These are phyloP conservation scores for Neoboletus brunneissimus DNA, from an alignment of 768 basidiomycete genomes.

Conservation along the genomic window DNA sequence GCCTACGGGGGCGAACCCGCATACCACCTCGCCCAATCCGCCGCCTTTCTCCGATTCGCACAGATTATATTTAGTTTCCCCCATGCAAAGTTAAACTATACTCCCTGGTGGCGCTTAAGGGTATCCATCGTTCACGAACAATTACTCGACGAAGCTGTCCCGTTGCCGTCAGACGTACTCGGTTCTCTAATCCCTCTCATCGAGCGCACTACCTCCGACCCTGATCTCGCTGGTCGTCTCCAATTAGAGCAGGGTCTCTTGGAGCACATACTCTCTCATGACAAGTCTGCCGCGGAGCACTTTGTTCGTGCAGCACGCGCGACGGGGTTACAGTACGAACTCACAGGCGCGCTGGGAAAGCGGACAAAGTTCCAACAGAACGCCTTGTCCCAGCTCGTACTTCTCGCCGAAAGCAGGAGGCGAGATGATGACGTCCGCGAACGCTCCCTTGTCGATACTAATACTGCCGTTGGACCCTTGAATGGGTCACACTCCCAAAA, in stretches of 20 bases:
- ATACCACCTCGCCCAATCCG: slow-evolving; percentile 78
- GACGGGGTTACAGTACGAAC: slow-evolving; percentile 80
- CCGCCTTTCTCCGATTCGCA: slow-evolving; percentile 73
- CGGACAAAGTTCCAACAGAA: slow-evolving; percentile 90
- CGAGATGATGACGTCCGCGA: slow-evolving; percentile 25
- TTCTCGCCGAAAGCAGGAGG: slow-evolving; percentile 84
- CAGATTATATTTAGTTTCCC: slow-evolving; percentile 61
- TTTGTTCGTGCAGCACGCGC: slow-evolving; percentile 78
- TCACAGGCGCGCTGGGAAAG: slow-evolving; percentile 91
- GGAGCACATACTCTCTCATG: slow-evolving; percentile 72
- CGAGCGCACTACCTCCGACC: slow-evolving; percentile 43
- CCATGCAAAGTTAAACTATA: slow-evolving; percentile 48
- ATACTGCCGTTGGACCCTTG: neutral
- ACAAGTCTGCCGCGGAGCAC: slow-evolving; percentile 70
- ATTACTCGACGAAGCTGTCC: slow-evolving; percentile 76
- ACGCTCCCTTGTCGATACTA: slow-evolving; percentile 6
- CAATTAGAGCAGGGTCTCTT: slow-evolving; percentile 75
- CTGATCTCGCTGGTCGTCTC: slow-evolving; percentile 65
- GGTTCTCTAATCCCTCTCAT: slow-evolving; percentile 42
- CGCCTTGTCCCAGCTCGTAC: slow-evolving; percentile 84
- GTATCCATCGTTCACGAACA: slow-evolving; percentile 69
- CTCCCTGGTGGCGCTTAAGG: slow-evolving; percentile 85
- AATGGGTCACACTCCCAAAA: slow-evolving; percentile 9
- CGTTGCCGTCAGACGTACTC: slow-evolving; percentile 44
- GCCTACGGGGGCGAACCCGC: slow-evolving; percentile 90